Evolutionary conservation across 306 rosid species (phyloP).

Genomic region (Quercus rubra): DNA sequence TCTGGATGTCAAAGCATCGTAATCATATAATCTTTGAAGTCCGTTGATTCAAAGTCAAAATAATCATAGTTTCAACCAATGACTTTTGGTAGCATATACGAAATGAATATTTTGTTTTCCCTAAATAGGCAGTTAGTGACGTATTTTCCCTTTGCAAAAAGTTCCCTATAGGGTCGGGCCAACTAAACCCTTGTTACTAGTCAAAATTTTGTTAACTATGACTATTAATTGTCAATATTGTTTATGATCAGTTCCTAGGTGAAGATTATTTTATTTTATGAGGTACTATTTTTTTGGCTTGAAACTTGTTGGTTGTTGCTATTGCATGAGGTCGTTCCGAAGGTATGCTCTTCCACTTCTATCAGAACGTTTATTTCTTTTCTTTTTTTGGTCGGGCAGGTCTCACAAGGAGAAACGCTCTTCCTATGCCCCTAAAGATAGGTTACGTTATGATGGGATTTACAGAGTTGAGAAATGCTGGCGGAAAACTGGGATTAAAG

Average conservation of each 20-base stretch:
- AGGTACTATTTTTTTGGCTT: background rate
- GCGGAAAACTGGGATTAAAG: constrained; percentile 72
- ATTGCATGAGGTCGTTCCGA: background rate
- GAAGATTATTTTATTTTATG: background rate
- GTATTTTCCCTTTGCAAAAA: background rate
- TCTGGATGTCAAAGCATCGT: background rate
- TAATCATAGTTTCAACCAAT: background rate
- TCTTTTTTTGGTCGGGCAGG: constrained; percentile 18
- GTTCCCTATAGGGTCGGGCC: background rate
- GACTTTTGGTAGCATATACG: background rate
- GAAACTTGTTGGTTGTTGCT: no score
- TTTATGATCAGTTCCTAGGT: background rate
- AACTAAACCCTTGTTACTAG: no score
- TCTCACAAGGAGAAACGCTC: constrained; percentile 81
- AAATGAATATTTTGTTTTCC: no score
- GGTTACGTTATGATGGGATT: constrained; percentile 75
- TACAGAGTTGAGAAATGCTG: constrained; percentile 87
- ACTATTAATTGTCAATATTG: no score
- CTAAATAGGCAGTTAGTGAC: no score
- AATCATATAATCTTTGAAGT: background rate
- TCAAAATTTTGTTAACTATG: background rate
- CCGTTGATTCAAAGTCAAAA: background rate
- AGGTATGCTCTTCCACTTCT: background rate
- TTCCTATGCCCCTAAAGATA: constrained; percentile 66
- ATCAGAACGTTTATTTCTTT: background rate